Base-by-base conservation (phyloP, 2,329 filamentous ascomycete genomes). In the Mollisiaceae sp. region DNA sequence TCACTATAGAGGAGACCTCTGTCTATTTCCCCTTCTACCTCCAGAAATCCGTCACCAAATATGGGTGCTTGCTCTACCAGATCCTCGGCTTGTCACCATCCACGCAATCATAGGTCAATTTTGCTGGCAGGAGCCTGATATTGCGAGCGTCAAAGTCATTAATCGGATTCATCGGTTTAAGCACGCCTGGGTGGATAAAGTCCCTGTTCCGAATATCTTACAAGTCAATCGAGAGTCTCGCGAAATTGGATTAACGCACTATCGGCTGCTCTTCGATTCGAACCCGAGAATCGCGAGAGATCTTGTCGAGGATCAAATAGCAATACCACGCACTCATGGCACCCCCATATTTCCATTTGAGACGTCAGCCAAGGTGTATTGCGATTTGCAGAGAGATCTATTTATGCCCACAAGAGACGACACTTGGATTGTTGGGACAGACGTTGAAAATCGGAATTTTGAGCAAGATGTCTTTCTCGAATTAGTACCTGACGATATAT, bases 111-210 rank as follows among this genome's bases (percentile, higher is more conserved):
- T 1, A 56, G 52, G 52, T 8, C 18, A 27, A 1, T 56, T 36
- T 18, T 8, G 4, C 15, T 56, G 52, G 52, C 22, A 27, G 4
- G 18, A 36, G 5, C 14, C 9, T 8, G 27, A 56, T 15, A 27
- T 2, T 54, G 12, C 27, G 8, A 36, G 27, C 18, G 20, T 8
- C 35, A 36, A 27, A 6, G 12, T 9, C 8, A 18, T 27, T 5
- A 56, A 35, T 56, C 14, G 35, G 22, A 22, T 36, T 14, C 18
- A 50, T 83, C 69, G 92, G 79, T 95, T 86, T 24, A 12, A 36
- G 12, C 55, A 58, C n/a, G 39, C 47, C 20, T 59, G 41, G 22
- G 27, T 43, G 35, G 24, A 41, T 3, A 59, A 59, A 32, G 11
- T 32, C 11, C 38, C 38, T n/a, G 41, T 59, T 4, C 57, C 57